Conservation (phyloP, 495 filamentous ascomycete species). For the Aspergillus asperescens region DNA sequence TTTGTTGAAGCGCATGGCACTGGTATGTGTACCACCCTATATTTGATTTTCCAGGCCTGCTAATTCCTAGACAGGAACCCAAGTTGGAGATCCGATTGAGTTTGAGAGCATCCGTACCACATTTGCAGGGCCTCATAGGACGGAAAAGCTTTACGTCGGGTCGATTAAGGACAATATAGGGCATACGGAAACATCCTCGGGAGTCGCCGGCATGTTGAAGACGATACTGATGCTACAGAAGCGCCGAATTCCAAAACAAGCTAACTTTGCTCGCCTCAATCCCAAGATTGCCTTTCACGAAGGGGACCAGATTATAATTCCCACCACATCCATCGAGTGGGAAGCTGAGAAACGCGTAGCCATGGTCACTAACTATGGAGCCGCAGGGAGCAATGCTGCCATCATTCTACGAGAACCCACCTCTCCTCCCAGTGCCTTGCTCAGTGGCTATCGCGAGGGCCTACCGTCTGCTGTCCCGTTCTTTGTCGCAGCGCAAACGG, state of each 20-base stretch:
- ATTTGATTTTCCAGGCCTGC: neutral
- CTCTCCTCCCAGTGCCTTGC: neutral
- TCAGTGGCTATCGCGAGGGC: neutral
- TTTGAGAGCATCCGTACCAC: slow-evolving; percentile 28
- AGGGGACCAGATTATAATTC: slow-evolving; percentile 33
- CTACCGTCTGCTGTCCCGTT: slow-evolving; percentile 6
- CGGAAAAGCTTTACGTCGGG: slow-evolving; percentile 20
- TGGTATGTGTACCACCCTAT: slow-evolving; percentile 15
- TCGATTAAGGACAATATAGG: slow-evolving; percentile 49
- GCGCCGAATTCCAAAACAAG: slow-evolving; percentile 29
- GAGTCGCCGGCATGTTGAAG: slow-evolving; percentile 42
- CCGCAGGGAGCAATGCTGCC: slow-evolving; percentile 44
- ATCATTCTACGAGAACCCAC: slow-evolving; percentile 28
- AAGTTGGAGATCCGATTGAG: slow-evolving; percentile 40
- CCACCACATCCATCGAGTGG: slow-evolving; percentile 22
- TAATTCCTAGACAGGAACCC: slow-evolving; percentile 23
- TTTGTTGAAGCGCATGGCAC: slow-evolving; percentile 24
- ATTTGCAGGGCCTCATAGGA: slow-evolving; percentile 25
- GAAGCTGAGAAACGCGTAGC: slow-evolving; percentile 21
- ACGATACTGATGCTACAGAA: slow-evolving; percentile 41
- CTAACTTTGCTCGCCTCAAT: slow-evolving; percentile 33
- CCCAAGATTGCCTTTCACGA: slow-evolving; percentile 30
- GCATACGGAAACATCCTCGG: slow-evolving; percentile 43
- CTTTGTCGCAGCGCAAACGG: slow-evolving; percentile 15
- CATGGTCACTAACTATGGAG: slow-evolving; percentile 49